A percentile compares a stretch with the other conserved stretches of the same genome.
Conservation (phyloP, 192 early-diverging fungal species). For the Rhizophlyctis rosea region DNA sequence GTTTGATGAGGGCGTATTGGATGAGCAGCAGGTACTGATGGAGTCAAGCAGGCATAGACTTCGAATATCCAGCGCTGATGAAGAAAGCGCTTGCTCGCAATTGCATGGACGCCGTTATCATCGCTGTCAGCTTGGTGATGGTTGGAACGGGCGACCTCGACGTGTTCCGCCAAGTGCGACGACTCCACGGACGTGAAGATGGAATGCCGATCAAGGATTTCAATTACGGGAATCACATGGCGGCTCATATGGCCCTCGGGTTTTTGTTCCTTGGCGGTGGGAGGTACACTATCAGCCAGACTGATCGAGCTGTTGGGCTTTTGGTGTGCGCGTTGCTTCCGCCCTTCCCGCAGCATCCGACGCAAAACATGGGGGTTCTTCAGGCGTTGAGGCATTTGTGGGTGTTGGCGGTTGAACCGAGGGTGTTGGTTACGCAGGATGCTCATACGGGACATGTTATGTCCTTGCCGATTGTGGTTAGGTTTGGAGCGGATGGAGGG, state of each 20-base stretch:
- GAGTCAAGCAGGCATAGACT: too few relatives aligned
- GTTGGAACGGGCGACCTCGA: constrained; percentile 77
- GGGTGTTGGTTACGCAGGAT: constrained; percentile 71
- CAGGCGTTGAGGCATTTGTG: constrained; percentile 78
- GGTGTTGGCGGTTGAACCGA: constrained; percentile 67
- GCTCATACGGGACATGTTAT: constrained; percentile 50
- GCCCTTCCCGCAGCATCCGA: constrained; percentile 46
- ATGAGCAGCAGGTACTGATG: too few relatives aligned
- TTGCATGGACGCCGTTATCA: constrained; percentile 67
- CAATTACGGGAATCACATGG: constrained; percentile 69
- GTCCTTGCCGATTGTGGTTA: constrained; percentile 51
- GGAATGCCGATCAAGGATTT: constrained; percentile 41
- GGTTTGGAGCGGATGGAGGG: not conserved
- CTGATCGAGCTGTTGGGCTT: constrained; percentile 61
- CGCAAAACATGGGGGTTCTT: constrained; percentile 65
- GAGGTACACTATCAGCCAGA: constrained; percentile 55
- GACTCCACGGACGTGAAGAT: constrained; percentile 39
- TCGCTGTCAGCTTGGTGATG: constrained; percentile 67
- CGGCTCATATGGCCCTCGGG: constrained; percentile 72
- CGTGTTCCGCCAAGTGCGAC: constrained; percentile 55
- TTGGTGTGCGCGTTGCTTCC: constrained; percentile 71
- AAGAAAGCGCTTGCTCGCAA: constrained; percentile 50
- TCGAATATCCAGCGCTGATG: too few relatives aligned
- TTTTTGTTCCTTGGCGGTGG: constrained; percentile 75
- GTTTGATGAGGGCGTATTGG: too few relatives aligned